Evolutionary conservation across 352 stramenopile species (phyloP), one percentile per base, ranked within the genome.

Genomic region (Globisporangium apiculatum): DNA sequence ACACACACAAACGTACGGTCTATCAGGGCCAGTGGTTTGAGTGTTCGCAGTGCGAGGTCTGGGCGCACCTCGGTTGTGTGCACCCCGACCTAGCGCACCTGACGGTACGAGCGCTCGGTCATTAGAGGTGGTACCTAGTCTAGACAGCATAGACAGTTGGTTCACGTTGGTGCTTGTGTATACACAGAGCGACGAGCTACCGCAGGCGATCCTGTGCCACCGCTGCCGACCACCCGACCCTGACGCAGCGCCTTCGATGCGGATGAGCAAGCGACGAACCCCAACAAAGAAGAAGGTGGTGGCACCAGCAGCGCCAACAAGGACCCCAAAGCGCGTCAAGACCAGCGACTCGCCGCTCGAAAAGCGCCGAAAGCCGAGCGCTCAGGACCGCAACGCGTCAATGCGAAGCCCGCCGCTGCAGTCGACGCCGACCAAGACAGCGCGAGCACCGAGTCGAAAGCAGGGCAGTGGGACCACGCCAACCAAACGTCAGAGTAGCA

Each of bases 11-110:
- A 0, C 53, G 24, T 31, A 31, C 24, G 24, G 24, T 31, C 24
- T 31, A 3, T 31, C 24, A 93, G 78, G 76, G 83, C 40, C 75
- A 83, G 72, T 91, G 79, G 76, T 91, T 94, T 60, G 81, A 94
- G 65, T 94, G 81, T 55, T 91, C 84, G 0, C 65, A 67, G 38
- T 94, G 84, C 62, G 79, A 83, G 53, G 80, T 91, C 53, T 94
- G 84, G 84, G 64, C 73, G 10, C 84, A 94, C 35, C 58, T 94
- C 14, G 66, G 69, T 43, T 94, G 84, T 55, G 62, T 85, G 46
- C 76, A 91, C 47, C 80, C 75, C 12, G 66, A 66, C 18, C 58
- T 88, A 3, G 66, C 64, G 7, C 49, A 57, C 6, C 45, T 58
- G 8, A 65, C 68, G 51, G 73, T 79, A 55, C 7, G 55, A 31